Percentiles rank a stretch among this genome's conserved stretches.
Conservation (phyloP, 176 grass and related monocot species). For the Panicum miliaceum region DNA sequence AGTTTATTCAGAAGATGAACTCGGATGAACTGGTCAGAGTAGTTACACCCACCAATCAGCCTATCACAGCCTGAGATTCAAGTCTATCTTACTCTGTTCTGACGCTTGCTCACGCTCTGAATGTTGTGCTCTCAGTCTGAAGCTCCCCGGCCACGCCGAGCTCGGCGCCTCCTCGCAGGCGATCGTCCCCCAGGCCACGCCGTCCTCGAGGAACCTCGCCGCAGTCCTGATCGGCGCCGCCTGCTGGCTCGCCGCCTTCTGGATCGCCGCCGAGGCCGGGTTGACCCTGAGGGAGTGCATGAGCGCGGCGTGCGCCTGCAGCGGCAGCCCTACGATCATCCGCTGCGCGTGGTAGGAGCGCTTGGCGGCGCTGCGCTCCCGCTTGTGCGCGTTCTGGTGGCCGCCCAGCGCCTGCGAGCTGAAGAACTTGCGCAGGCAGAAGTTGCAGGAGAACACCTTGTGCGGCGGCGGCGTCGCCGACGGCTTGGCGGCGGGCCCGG, state of each 20-base stretch:
- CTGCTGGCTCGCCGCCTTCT: constrained; percentile 47
- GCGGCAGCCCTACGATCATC: constrained; percentile 66
- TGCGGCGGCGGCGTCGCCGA: constrained; percentile 21
- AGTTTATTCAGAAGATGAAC: constrained; percentile 59
- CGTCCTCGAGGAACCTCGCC: constrained; percentile 51
- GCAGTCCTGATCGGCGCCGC: constrained; percentile 36
- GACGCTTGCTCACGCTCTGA: constrained; percentile 48
- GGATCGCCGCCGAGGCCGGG: constrained; percentile 53
- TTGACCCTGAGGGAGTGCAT: constrained; percentile 58
- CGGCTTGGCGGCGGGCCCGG: constrained; percentile 42
- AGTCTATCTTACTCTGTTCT: constrained; percentile 76
- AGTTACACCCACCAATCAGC: constrained; percentile 17
- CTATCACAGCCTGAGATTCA: constrained; percentile 70
- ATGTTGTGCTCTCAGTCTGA: constrained; percentile 53
- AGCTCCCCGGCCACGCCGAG: constrained; percentile 74
- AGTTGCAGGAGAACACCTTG: constrained; percentile 94
- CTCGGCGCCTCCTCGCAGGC: constrained; percentile 50
- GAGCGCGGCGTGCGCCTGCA: constrained; percentile 72
- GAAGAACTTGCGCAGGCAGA: constrained; percentile 88
- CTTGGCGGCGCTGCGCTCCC: constrained; percentile 76
- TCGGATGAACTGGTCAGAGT: constrained; percentile 29
- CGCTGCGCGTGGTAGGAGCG: constrained; percentile 68
- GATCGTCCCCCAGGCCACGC: constrained; percentile 45
- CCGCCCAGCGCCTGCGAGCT: constrained; percentile 89
- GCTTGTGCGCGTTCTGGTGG: constrained; percentile 92